These are phyloP conservation scores for Lumnitzera racemosa DNA, from an alignment of 345 rosid genomes.

Conservation along the genomic window DNA sequence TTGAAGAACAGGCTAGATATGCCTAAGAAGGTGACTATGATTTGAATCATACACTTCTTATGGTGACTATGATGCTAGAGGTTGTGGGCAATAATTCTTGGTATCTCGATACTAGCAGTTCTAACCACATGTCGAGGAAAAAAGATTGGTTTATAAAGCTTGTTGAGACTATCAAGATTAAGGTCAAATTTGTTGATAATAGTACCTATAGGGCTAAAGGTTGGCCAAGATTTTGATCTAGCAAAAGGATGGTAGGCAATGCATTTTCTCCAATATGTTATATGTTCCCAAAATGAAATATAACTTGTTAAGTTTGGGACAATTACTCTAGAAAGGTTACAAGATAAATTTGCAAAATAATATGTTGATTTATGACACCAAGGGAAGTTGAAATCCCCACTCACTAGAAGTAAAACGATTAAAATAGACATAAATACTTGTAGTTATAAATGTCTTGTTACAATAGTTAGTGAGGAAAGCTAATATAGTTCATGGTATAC, in stretches of 20 bases:
- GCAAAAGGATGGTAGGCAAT: not conserved
- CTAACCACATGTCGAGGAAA: not conserved
- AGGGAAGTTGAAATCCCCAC: not conserved
- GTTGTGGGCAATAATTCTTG: too few species aligned
- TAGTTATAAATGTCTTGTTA: not conserved
- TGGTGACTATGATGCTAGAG: too few species aligned
- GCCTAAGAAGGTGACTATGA: too few species aligned
- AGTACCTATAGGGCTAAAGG: not conserved
- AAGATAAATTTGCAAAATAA: not conserved
- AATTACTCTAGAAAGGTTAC: not conserved
- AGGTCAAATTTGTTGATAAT: not conserved
- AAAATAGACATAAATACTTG: not conserved
- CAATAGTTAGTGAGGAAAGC: too few species aligned
- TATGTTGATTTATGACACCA: not conserved
- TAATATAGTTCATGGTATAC: too few species aligned
- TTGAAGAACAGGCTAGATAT: too few species aligned
- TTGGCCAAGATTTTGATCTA: not conserved
- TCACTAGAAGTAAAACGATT: too few species aligned
- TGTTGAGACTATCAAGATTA: not conserved
- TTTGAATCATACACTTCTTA: too few species aligned
- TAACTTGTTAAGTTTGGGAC: not conserved
- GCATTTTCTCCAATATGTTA: not conserved
- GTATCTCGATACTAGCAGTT: not conserved
- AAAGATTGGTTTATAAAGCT: not conserved
- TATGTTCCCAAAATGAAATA: not conserved